phyloP scores from a whole-genome alignment of 2,329 filamentous ascomycete genomes.

The Metarhizium humberi region DNA sequence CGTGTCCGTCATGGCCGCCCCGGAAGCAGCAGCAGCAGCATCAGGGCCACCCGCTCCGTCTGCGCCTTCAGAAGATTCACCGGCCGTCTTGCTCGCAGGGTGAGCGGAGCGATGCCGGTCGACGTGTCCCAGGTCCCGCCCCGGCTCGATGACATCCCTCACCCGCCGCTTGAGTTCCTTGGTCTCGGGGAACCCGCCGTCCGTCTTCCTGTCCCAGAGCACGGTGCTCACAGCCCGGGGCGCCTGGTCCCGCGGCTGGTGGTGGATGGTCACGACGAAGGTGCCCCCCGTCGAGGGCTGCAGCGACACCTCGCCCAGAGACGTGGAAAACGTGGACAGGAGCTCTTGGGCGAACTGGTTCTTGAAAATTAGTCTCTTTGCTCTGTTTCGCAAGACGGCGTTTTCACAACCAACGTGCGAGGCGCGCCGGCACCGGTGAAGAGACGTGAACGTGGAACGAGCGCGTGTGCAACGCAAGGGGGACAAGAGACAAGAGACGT shows the following conservation, averaged over 20 bases:
- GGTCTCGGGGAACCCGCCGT: conserved; percentile 89
- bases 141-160: conserved; percentile 72
- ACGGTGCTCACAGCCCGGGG: conserved; percentile 33
- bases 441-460: too few species aligned
- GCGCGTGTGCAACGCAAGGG: too few species aligned
- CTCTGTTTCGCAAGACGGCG: too few species aligned
- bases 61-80: background rate
- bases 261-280: conserved; percentile 62
- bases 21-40: too few species aligned
- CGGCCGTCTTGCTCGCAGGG: too few species aligned
- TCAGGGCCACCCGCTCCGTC: conserved; percentile 4
- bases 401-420: background rate
- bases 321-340: conserved; percentile 79
- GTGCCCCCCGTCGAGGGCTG: conserved; percentile 77
- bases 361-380: background rate
- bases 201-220: conserved; percentile 79
- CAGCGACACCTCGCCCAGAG: conserved; percentile 79
- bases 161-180: conserved; percentile 83
- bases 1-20: too few species aligned
- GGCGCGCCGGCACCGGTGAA: too few species aligned
- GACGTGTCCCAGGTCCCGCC: conserved; percentile 71
- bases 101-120: conserved; percentile 40
- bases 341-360: conserved; percentile 87
- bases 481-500: conserved; percentile 25
- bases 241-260: conserved; percentile 5